A percentile compares a stretch with the other conserved stretches of the same genome.
Conservation (phyloP, 208 protist genomes). For the Crithidia expoeki region DNA sequence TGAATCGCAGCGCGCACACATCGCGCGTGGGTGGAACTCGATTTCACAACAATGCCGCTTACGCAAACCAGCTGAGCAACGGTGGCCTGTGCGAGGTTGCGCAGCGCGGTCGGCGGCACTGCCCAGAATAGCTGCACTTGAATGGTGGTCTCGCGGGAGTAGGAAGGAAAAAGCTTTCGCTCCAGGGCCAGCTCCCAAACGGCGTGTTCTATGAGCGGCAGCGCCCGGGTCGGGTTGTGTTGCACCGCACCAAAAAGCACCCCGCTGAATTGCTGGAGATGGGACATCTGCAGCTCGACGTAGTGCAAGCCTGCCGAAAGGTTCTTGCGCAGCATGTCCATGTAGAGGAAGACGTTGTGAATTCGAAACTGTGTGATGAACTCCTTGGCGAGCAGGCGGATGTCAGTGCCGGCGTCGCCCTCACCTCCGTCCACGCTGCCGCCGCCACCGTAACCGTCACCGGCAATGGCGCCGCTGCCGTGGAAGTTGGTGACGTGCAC, state of each 20-base stretch:
- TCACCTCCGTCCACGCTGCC: conserved; percentile 23
- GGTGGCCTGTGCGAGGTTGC: conserved; percentile 75
- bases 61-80: conserved; percentile 87
- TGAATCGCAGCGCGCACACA: conserved; percentile 89
- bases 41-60: conserved; percentile 91
- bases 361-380: conserved; percentile 85
- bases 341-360: conserved; percentile 84
- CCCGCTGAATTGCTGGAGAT: conserved; percentile 87
- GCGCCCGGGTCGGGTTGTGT: conserved; percentile 61
- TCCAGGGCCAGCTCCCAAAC: conserved; percentile 80
- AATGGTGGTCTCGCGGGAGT: conserved; percentile 68
- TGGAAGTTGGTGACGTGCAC: conserved; percentile 88
- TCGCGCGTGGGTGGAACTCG: conserved; percentile 75
- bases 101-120: conserved; percentile 76
- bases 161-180: conserved; percentile 66
- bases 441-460: conserved; percentile 29
- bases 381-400: conserved; percentile 74
- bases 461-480: conserved; percentile 36
- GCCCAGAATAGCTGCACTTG: conserved; percentile 92
- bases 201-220: conserved; percentile 88
- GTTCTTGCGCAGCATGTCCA: conserved; percentile 84
- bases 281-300: conserved; percentile 86
- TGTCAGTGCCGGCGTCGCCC: conserved; percentile 40
- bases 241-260: conserved; percentile 75
- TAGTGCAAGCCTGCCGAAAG: conserved; percentile 83